These are phyloP conservation scores for Berberis vulgaris DNA, from an alignment of 164 flowering plant species.

Conservation along the genomic window DNA sequence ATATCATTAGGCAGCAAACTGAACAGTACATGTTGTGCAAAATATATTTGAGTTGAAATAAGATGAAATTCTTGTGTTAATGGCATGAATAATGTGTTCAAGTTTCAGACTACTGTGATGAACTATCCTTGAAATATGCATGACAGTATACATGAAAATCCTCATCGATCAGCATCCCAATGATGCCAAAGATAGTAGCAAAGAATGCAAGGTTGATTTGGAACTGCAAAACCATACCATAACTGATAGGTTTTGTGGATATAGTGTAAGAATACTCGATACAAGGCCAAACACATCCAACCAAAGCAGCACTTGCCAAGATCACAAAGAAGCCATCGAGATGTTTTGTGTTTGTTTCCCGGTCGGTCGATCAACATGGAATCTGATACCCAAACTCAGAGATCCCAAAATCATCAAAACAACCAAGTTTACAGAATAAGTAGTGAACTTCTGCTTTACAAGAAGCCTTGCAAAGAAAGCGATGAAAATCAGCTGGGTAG, in stretches of 20 bases:
- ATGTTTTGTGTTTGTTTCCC: not conserved
- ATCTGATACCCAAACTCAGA: not conserved
- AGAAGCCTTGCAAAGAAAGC: not conserved
- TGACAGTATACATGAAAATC: not conserved
- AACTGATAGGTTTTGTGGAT: not conserved
- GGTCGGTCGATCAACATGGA: not conserved
- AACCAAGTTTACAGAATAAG: slow-evolving; percentile 3
- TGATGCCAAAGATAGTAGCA: not conserved
- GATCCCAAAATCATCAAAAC: slow-evolving; percentile 3
- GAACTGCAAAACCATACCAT: not conserved
- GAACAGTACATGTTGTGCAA: no score
- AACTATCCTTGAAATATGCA: no score
- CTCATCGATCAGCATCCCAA: not conserved
- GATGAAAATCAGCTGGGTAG: not conserved
- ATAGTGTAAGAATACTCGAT: not conserved
- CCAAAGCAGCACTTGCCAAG: slow-evolving; percentile 3
- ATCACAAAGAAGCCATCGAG: slow-evolving; percentile 3
- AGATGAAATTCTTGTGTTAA: no score
- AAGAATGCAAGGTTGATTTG: not conserved
- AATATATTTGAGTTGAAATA: no score
- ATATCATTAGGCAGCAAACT: no score
- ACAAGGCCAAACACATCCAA: not conserved
- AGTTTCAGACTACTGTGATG: no score
- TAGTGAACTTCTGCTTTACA: not conserved
- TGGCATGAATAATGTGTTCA: no score